A percentile compares a stretch with the other conserved stretches of the same genome.
Evolutionary conservation across 306 rosid genomes (phyloP).

Genomic region (Biancaea sappan): DNA sequence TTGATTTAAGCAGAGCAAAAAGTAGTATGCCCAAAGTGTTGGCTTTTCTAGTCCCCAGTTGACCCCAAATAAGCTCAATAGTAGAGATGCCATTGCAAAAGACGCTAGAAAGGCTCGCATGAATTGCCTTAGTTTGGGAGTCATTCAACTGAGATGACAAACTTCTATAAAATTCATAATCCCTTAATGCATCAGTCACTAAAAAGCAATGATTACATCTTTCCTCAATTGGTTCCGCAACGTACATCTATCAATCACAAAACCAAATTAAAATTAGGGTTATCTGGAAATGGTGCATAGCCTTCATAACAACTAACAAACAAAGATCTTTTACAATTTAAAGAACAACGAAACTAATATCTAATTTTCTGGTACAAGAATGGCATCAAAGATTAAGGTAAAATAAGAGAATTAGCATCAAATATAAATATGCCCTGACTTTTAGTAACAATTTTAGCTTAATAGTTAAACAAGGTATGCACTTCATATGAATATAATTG

Average conservation of each 20-base stretch:
- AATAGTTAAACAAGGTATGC: background rate
- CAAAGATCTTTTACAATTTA: background rate
- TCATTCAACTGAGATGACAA: slow-evolving; percentile 49
- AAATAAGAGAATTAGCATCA: background rate
- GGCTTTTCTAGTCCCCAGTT: slow-evolving; percentile 86
- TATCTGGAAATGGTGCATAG: slow-evolving; percentile 16
- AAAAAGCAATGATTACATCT: slow-evolving; percentile 34
- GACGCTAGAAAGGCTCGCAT: slow-evolving; percentile 48
- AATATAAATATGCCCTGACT: background rate
- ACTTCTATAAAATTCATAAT: slow-evolving; percentile 1
- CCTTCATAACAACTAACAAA: slow-evolving; percentile 16
- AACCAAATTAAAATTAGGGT: background rate
- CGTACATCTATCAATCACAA: slow-evolving; percentile 23
- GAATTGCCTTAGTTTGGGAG: slow-evolving; percentile 58
- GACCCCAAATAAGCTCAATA: slow-evolving; percentile 82
- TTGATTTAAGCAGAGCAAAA: slow-evolving; percentile 44
- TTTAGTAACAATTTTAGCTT: background rate
- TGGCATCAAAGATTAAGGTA: background rate
- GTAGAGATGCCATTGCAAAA: slow-evolving; percentile 35
- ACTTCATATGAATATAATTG: background rate
- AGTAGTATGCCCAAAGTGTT: slow-evolving; percentile 60
- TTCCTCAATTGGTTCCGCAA: slow-evolving; percentile 41
- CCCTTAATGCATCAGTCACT: background rate
- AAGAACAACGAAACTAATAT: slow-evolving; percentile 3
- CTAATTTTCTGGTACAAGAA: background rate